Evolutionary conservation across 306 rosid species (phyloP), one percentile per base, ranked within the genome.

Genomic region (Pueraria montana): DNA sequence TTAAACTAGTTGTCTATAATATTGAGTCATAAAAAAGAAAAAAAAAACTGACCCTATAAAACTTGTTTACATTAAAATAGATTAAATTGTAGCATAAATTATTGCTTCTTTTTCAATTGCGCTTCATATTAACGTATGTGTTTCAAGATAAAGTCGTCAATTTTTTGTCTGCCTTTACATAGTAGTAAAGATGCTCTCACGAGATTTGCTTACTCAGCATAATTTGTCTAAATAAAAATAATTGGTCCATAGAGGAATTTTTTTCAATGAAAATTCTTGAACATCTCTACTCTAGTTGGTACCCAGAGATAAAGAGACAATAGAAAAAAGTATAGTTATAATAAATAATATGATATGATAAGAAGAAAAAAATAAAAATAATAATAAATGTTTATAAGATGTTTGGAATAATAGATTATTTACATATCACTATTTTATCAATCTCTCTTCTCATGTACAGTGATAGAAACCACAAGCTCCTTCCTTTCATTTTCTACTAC

Each of bases 111-210:
- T 52, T 73, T 30, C 6, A 70, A 13, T 24, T 12, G n/a, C 20
- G 11, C 8, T 58, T 58, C 23, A 13, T 38, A n/a, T 75, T 36
- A 12, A 18, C n/a, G n/a, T 55, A 52, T 32, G 52, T 46, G 59
- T 78, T 71, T 8, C 40, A 70, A 46, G 63, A 66, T 34, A 10
- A 70, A 50, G 27, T 14, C 20, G 14, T 80, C 24, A 3, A 0
- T 43, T 65, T 72, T 46, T 75, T 65, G 78, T 74, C 74, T 56
- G 82, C 40, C 16, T 59, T 67, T 72, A 36, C 32, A 27, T 38
- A 38, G 84, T 42, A 23, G 82, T 80, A 30, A 30, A 74, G 84
- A 74, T 66, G 84, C 79, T 68, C 62, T 75, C 74, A 49, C 3
- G 56, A 62, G 69, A 46, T 68, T 68, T 68, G 75, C 61, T 55